phyloP scores from a whole-genome alignment of 2,329 filamentous ascomycete species.

The Aspergillus viridinutans region DNA sequence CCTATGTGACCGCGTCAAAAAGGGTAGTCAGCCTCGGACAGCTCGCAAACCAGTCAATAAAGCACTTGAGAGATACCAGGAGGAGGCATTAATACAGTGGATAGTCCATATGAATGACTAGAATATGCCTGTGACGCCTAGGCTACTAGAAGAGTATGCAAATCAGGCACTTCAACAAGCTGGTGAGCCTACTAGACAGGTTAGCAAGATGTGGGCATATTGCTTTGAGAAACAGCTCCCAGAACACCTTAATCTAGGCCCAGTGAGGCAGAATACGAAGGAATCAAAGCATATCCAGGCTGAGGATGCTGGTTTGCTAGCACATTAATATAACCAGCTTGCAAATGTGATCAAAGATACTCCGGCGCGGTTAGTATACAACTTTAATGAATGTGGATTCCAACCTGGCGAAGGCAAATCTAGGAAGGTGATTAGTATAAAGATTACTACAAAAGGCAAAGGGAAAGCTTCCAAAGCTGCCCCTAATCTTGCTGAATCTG shows the following conservation, averaged over 20 bases:
- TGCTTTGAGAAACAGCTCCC: background rate
- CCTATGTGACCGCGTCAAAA: no score
- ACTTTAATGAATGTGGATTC: background rate
- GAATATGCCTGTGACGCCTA: no score
- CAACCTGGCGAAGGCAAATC: background rate
- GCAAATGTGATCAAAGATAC: background rate
- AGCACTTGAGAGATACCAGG: no score
- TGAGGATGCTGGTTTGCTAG: background rate
- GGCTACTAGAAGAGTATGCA: background rate
- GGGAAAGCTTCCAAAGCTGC: no score
- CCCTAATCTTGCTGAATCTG: background rate
- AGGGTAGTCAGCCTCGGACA: no score
- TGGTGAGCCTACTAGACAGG: background rate
- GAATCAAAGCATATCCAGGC: background rate
- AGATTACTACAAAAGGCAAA: background rate
- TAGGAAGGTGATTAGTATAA: background rate
- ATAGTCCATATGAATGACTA: no score
- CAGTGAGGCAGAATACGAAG: background rate
- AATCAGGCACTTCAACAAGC: background rate
- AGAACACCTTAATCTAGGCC: background rate
- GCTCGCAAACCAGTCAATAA: no score
- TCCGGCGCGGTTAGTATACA: background rate
- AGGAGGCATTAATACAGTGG: no score
- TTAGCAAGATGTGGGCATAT: background rate
- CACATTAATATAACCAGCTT: background rate